Base-by-base conservation (phyloP, 768 basidiomycete genomes). In the Kwoniella sp. region DNA sequence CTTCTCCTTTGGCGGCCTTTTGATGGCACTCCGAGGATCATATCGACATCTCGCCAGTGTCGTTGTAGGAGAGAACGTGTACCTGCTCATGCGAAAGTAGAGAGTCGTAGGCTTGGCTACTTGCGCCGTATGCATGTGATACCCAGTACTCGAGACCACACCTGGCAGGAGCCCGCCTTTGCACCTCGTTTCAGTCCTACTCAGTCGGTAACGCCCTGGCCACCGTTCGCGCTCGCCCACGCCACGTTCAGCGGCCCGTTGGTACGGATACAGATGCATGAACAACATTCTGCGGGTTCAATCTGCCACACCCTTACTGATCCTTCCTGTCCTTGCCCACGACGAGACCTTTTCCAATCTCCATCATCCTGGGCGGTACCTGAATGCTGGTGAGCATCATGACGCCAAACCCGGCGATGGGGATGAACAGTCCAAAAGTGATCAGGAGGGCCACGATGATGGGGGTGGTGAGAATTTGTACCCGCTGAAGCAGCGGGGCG, bases 1-100 rank as follows among this genome's bases (percentile, higher is more conserved):
- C 73, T 86, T 87, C 36, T 96, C 93, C 7, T 99, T 95, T 56
- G 95, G 95, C 33, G 95, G 95, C 19, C 80, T 99, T 15, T 79
- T 99, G 32, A 84, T 99, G 84, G 90, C 95, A 0, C 76, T 99
- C 45, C 85, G 89, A 25, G 95, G 95, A 1, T 88, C 84, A 27
- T 91, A 84, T 76, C 83, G 95, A 51, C 91, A 96, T 77, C 80
- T 99, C 80, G 84, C 88, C 28, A 84, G 82, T 63, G 84, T 99
- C 51, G 89, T 93, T 12, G 82, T 98, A 4, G 92, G 93, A 25
- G 90, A 96, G 68, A 87, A 90, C 42, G 80, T 96, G 48, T 98
- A 89, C 73, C 77, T 95, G 34, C 80, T 98, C 28, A 81, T 96
- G 77, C 80, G 92, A 34, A 69, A 69, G 51, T 73, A 63, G 33